These are phyloP conservation scores for Limonium bicolor DNA, from an alignment of 148 eudicot genomes.

Conservation along the genomic window DNA sequence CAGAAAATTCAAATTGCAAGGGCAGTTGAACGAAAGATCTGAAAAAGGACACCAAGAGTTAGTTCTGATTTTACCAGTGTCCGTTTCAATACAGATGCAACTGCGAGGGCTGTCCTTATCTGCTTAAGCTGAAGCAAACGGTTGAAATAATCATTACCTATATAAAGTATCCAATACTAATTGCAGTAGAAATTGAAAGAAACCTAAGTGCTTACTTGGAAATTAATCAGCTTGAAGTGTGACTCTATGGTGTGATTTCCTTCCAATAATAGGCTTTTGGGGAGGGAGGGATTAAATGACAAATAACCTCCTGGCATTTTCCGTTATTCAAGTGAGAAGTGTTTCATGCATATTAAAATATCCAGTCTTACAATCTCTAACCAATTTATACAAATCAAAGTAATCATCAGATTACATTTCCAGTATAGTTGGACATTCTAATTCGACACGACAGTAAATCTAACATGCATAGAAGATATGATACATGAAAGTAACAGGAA, in stretches of 20 bases:
- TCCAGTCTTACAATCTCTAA: no score
- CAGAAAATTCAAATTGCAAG: neutral
- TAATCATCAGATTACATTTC: no score
- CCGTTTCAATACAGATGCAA: conserved; percentile 70
- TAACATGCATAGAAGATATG: no score
- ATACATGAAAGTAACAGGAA: no score
- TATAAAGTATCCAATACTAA: neutral
- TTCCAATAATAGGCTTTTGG: conserved; percentile 66
- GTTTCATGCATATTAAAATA: neutral
- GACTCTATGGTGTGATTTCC: conserved; percentile 67
- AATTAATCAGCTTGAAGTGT: conserved; percentile 71
- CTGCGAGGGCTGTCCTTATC: conserved; percentile 89
- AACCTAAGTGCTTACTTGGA: conserved; percentile 43
- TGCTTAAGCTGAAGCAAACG: conserved; percentile 59
- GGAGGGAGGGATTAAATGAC: conserved; percentile 74
- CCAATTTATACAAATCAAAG: no score
- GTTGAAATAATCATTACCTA: conserved; percentile 6
- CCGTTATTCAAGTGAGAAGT: neutral
- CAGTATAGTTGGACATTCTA: no score
- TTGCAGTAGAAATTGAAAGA: neutral
- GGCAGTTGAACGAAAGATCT: conserved; percentile 9
- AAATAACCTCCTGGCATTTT: conserved; percentile 69
- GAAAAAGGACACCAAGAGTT: conserved; percentile 10
- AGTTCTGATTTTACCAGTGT: conserved; percentile 74
- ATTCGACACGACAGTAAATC: no score